Conservation (phyloP, 495 filamentous ascomycete species). For the Lophiostoma macrostomum region DNA sequence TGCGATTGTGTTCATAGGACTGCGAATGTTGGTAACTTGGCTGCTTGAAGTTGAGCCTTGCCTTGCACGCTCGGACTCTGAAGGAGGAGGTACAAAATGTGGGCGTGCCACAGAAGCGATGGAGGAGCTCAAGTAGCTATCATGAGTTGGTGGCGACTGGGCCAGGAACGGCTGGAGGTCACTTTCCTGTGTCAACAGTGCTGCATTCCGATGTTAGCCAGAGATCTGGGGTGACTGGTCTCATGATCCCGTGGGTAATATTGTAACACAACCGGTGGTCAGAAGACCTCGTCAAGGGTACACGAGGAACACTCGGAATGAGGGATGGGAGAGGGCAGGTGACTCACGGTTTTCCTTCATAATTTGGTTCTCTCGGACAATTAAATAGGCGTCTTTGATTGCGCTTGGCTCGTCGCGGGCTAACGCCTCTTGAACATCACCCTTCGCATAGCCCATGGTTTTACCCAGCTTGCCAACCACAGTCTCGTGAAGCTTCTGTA, state of each 20-base stretch:
- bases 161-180: conserved; percentile 50
- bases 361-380: conserved; percentile 94
- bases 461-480: conserved; percentile 93
- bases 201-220: conserved; percentile 36
- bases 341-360: conserved; percentile 90
- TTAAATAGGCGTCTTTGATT: conserved; percentile 98
- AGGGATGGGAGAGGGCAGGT: conserved; percentile 16
- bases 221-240: neutral
- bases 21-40: conserved; percentile 31
- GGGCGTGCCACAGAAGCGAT: conserved; percentile 11
- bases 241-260: neutral
- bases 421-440: conserved; percentile 92
- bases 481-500: conserved; percentile 84
- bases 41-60: conserved; percentile 39
- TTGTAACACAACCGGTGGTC: conserved; percentile 16
- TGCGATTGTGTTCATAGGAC: conserved; percentile 71
- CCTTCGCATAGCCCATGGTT: conserved; percentile 94
- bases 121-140: conserved; percentile 11
- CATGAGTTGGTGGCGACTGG: conserved; percentile 51
- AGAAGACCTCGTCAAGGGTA: conserved; percentile 25
- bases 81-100: conserved; percentile 9
- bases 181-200: conserved; percentile 47
- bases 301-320: conserved; percentile 24
- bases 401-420: conserved; percentile 89
- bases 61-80: conserved; percentile 31